Evolutionary conservation across 257 asterid genomes (phyloP).

Genomic region (Catharanthus roseus): DNA sequence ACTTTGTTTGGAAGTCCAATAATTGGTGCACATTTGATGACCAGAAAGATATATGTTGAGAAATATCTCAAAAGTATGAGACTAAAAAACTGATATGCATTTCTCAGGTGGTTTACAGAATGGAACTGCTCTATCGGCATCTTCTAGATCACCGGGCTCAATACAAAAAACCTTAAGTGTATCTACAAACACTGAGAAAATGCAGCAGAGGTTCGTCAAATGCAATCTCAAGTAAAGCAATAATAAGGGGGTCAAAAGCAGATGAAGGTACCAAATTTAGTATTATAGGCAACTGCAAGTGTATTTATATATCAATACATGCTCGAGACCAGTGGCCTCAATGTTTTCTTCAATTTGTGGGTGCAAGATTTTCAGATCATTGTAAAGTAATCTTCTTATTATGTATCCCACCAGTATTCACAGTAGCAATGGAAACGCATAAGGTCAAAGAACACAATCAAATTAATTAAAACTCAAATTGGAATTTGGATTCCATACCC

Average conservation of each 20-base stretch:
- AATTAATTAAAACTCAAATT: neutral
- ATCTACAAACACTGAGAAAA: neutral
- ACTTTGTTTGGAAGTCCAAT: neutral
- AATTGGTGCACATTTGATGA: neutral
- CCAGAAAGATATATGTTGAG: neutral
- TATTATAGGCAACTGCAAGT: neutral
- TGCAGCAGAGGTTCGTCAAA: neutral
- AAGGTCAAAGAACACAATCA: neutral
- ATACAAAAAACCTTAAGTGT: too few relatives aligned
- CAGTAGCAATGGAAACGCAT: neutral
- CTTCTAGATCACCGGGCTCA: neutral
- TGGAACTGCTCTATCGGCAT: neutral
- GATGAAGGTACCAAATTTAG: neutral
- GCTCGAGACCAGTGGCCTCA: neutral
- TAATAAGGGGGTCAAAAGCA: neutral
- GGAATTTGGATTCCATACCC: neutral
- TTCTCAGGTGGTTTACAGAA: neutral
- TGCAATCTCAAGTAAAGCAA: neutral
- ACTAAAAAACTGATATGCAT: neutral
- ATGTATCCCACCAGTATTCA: neutral
- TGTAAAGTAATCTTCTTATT: too few relatives aligned
- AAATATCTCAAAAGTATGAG: neutral
- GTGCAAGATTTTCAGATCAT: neutral
- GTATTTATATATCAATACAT: neutral
- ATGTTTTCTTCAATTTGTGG: neutral